phyloP scores from a whole-genome alignment of 1,284 basidiomycete species.

The Irpex rosettiformis region DNA sequence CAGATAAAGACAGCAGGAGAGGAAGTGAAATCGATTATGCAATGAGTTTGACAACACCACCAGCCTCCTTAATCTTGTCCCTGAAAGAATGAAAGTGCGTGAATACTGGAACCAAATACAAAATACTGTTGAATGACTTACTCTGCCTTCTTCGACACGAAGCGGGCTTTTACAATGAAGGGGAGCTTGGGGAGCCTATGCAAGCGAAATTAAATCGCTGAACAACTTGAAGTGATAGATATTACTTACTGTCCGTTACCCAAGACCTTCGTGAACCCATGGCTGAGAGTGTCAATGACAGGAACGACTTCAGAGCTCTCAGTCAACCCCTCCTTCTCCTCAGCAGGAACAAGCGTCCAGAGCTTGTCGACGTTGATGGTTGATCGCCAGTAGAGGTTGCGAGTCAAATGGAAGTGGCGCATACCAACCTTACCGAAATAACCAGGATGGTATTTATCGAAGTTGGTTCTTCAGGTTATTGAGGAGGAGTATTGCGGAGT shows the following conservation, averaged over 20 bases:
- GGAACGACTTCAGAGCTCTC: slow-evolving; percentile 79
- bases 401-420: slow-evolving; percentile 95
- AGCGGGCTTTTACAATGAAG: slow-evolving; percentile 96
- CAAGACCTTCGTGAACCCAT: slow-evolving; percentile 91
- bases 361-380: slow-evolving; percentile 98
- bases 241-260: slow-evolving; percentile 76
- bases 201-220: slow-evolving; percentile 3
- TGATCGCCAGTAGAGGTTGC: slow-evolving; percentile 88
- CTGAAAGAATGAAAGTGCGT: slow-evolving; percentile 32
- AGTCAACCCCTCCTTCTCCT: slow-evolving; percentile 71
- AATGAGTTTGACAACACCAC: slow-evolving; percentile 88
- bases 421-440: slow-evolving; percentile 99
- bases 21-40: slow-evolving; percentile 56
- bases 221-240: neutral
- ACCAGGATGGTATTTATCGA: slow-evolving; percentile 96
- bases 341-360: slow-evolving; percentile 76
- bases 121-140: slow-evolving; percentile 38
- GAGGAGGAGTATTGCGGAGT: slow-evolving; percentile 4
- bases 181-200: slow-evolving; percentile 74
- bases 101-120: slow-evolving; percentile 8
- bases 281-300: slow-evolving; percentile 84
- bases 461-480: slow-evolving; percentile 61
- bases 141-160: slow-evolving; percentile 88
- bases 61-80: slow-evolving; percentile 87
- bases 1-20: slow-evolving; percentile 22